phyloP scores from a whole-genome alignment of 495 filamentous ascomycete genomes.

The Podospora didyma region DNA sequence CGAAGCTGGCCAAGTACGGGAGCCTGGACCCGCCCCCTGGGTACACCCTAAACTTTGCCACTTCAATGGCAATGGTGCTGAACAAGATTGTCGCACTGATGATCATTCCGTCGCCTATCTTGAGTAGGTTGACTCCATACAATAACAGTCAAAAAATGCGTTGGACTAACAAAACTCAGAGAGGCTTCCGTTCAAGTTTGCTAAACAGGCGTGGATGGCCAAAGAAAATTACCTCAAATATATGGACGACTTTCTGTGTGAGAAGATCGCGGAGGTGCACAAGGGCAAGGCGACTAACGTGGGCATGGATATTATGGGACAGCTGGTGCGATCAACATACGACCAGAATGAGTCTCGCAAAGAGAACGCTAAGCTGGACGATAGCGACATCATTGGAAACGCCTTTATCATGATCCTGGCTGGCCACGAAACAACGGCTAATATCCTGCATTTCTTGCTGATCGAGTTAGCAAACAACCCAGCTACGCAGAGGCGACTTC shows the following conservation, averaged over 20 bases:
- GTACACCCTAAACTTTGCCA: constrained; percentile 57
- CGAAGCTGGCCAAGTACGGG: constrained; percentile 38
- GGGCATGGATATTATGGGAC: constrained; percentile 64
- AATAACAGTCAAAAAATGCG: background rate
- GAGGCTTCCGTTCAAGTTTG: constrained; percentile 46
- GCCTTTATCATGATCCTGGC: constrained; percentile 69
- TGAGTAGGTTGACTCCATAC: constrained; percentile 23
- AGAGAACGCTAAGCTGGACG: constrained; percentile 30
- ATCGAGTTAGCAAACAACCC: constrained; percentile 58
- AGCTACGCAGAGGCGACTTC: constrained; percentile 52
- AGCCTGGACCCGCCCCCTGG: constrained; percentile 43
- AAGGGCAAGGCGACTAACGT: constrained; percentile 38
- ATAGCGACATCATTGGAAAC: constrained; percentile 64
- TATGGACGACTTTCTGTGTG: constrained; percentile 57
- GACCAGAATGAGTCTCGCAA: constrained; percentile 17
- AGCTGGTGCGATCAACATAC: constrained; percentile 46
- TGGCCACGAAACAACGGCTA: constrained; percentile 70
- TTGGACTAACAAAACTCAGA: background rate
- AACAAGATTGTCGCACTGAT: constrained; percentile 53
- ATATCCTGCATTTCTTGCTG: constrained; percentile 59
- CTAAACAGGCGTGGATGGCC: constrained; percentile 43
- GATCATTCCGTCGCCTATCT: constrained; percentile 43
- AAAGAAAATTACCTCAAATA: constrained; percentile 60
- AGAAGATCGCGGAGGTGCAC: constrained; percentile 48
- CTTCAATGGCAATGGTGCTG: constrained; percentile 48